phyloP scores from a whole-genome alignment of 1,139 yeast species.

The Hansenula sp. region DNA sequence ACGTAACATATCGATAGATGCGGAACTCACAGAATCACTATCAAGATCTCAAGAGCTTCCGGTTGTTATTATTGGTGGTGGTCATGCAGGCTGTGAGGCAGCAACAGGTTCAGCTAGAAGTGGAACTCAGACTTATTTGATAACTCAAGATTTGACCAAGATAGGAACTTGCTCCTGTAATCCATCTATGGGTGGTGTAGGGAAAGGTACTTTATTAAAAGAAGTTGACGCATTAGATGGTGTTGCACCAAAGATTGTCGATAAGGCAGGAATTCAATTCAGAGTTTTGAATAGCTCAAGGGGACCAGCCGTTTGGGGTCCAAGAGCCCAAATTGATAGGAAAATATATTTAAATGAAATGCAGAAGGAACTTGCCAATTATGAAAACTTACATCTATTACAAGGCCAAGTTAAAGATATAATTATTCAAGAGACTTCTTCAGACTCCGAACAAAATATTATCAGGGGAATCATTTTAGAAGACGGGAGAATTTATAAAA shows the following conservation, averaged over 20 bases:
- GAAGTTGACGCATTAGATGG: slow-evolving; percentile 98
- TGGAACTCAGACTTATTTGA: slow-evolving; percentile 62
- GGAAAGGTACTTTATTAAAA: slow-evolving; percentile 87
- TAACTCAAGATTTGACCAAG: slow-evolving; percentile 72
- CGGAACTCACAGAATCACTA: slow-evolving; percentile 36
- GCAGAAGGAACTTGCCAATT: slow-evolving; percentile 63
- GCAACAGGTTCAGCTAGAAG: slow-evolving; percentile 89
- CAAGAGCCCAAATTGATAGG: slow-evolving; percentile 94
- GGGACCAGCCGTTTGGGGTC: slow-evolving; percentile 99
- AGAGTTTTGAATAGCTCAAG: slow-evolving; percentile 81
- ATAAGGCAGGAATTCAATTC: slow-evolving; percentile 89
- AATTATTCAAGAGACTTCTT: slow-evolving; percentile 50
- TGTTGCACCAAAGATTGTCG: slow-evolving; percentile 78
- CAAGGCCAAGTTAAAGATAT: slow-evolving; percentile 85
- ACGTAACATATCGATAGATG: slow-evolving; percentile 25
- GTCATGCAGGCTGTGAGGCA: slow-evolving; percentile 99
- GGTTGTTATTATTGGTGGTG: slow-evolving; percentile 93
- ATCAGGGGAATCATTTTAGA: slow-evolving; percentile 72
- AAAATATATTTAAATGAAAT: slow-evolving; percentile 72
- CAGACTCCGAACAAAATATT: slow-evolving; percentile 30
- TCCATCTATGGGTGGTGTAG: slow-evolving; percentile 98
- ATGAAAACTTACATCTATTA: slow-evolving; percentile 55
- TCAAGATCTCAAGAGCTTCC: slow-evolving; percentile 42
- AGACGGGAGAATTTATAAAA: slow-evolving; percentile 56
- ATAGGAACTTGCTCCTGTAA: slow-evolving; percentile 96